Percentiles rank a stretch among this genome's conserved stretches.
Conservation (phyloP, 768 basidiomycete species). For the Leccinum olivaceopallidum region DNA sequence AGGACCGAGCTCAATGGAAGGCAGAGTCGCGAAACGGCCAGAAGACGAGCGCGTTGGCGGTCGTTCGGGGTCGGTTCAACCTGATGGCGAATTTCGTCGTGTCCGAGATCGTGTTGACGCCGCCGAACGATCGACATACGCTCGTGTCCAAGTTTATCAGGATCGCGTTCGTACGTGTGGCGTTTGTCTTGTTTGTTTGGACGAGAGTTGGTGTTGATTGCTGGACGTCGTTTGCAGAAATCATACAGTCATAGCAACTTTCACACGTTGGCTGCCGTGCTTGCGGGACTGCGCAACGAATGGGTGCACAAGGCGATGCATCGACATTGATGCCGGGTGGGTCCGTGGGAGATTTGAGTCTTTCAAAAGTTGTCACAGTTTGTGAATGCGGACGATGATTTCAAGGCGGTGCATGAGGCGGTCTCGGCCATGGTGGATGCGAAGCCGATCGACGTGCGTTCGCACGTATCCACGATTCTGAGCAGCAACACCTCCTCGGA, state of each 20-base stretch:
- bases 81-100: slow-evolving; percentile 78
- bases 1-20: slow-evolving; percentile 71
- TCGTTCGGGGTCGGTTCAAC: slow-evolving; percentile 81
- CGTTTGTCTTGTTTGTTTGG: not conserved
- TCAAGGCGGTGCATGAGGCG: slow-evolving; percentile 69
- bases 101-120: slow-evolving; percentile 79
- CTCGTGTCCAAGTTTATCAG: slow-evolving; percentile 40
- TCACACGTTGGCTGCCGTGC: slow-evolving; percentile 75
- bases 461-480: slow-evolving; percentile 54
- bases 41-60: slow-evolving; percentile 71
- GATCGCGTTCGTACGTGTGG: slow-evolving; percentile 73
- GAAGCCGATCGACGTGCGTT: slow-evolving; percentile 55
- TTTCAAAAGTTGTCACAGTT: slow-evolving; percentile 71
- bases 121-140: slow-evolving; percentile 58
- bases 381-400: slow-evolving; percentile 63
- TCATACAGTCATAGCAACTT: slow-evolving; percentile 77
- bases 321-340: slow-evolving; percentile 59
- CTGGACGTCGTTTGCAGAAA: slow-evolving; percentile 52
- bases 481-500: slow-evolving; percentile 44
- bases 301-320: slow-evolving; percentile 68
- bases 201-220: not conserved
- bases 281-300: slow-evolving; percentile 70
- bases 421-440: slow-evolving; percentile 65
- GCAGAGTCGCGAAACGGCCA: slow-evolving; percentile 54
- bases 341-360: slow-evolving; percentile 70